Conservation (phyloP, 495 filamentous ascomycete species). For the Xylaria venustula region DNA sequence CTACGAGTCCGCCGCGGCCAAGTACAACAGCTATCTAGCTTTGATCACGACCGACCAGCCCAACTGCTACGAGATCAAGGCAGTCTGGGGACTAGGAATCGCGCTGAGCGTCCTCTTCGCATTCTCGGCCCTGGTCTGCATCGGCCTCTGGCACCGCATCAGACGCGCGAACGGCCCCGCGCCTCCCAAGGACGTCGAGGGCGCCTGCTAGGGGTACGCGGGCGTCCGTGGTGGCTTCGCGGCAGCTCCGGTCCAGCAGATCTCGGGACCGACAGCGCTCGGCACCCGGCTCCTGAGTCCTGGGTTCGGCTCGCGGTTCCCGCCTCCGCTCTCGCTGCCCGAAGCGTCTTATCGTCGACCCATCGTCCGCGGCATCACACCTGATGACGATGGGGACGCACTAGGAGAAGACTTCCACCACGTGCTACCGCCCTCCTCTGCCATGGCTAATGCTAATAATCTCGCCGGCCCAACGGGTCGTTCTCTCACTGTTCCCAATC, state of each 20-base stretch:
- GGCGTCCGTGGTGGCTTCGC: conserved; percentile 31
- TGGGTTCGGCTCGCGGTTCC: conserved; percentile 16
- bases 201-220: conserved; percentile 43
- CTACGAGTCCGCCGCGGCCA: conserved; percentile 21
- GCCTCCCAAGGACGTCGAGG: conserved; percentile 37
- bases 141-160: conserved; percentile 54
- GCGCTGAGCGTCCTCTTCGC: conserved; percentile 76
- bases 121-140: conserved; percentile 57
- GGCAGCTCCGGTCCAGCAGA: conserved; percentile 18
- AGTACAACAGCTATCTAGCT: conserved; percentile 28
- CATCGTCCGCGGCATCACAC: conserved; percentile 12
- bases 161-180: conserved; percentile 10
- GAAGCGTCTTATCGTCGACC: conserved; percentile 23
- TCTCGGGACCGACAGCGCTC: conserved; percentile 24
- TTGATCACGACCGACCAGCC: conserved; percentile 49
- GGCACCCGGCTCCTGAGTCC: conserved; percentile 24
- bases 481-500: conserved; percentile 11
- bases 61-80: conserved; percentile 83
- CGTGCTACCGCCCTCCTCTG: conserved; percentile 18
- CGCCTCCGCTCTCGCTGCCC: conserved; percentile 18
- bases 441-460: conserved; percentile 12
- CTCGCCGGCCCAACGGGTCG: conserved; percentile 9
- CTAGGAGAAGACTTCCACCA: conserved; percentile 14
- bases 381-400: neutral
- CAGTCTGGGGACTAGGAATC: conserved; percentile 86